phyloP scores from a whole-genome alignment of 176 grass and related monocot genomes.

The Pontederia crassipes region DNA sequence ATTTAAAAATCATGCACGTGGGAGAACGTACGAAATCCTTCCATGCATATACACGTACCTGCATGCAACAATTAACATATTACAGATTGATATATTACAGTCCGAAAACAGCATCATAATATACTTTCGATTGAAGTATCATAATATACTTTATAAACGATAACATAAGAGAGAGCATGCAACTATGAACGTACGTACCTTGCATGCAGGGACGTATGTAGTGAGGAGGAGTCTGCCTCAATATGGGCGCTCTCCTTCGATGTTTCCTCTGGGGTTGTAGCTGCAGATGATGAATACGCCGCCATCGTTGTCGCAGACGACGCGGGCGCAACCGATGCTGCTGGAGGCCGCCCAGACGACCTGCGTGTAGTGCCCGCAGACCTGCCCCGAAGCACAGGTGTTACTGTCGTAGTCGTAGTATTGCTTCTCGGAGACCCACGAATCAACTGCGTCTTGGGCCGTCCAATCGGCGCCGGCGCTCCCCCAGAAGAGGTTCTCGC shows the following conservation, averaged over 20 bases:
- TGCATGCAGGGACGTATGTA: too few relatives aligned
- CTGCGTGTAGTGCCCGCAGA: conserved; percentile 36
- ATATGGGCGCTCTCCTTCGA: neutral
- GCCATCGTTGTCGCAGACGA: neutral
- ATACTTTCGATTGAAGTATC: too few relatives aligned
- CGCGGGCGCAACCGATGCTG: neutral
- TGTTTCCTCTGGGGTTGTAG: neutral
- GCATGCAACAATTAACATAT: too few relatives aligned
- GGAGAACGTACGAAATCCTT: too few relatives aligned
- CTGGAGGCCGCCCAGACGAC: conserved; percentile 8
- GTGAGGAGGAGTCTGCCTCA: too few relatives aligned
- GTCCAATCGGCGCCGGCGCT: conserved; percentile 1
- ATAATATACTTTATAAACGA: too few relatives aligned
- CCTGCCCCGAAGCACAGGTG: conserved; percentile 12
- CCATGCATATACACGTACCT: too few relatives aligned
- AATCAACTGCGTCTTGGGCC: conserved; percentile 7
- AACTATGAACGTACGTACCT: too few relatives aligned
- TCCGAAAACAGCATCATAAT: too few relatives aligned
- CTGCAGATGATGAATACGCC: conserved; percentile 4
- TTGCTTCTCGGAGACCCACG: conserved; percentile 19
- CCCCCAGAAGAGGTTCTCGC: conserved; percentile 31
- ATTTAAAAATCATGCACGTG: too few relatives aligned
- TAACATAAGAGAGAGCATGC: too few relatives aligned
- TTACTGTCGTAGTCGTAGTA: conserved; percentile 27
- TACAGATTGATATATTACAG: too few relatives aligned